Conservation (phyloP, 768 basidiomycete genomes). For the Ramaria sp. region DNA sequence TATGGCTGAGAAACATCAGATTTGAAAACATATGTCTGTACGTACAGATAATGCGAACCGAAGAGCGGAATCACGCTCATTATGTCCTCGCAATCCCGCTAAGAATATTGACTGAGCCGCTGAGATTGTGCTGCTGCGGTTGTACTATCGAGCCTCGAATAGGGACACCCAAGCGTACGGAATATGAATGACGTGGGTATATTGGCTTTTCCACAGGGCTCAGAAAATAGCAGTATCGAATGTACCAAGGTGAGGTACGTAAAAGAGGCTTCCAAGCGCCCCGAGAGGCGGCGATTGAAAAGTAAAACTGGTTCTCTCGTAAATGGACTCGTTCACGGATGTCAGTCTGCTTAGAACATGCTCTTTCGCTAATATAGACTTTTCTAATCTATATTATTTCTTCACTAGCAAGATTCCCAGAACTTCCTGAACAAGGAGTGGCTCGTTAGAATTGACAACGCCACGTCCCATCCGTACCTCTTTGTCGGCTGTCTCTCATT, state of each 20-base stretch:
- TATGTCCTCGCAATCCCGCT: neutral
- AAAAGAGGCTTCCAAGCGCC: too few species aligned
- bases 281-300: too few species aligned
- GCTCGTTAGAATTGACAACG: constrained; percentile 56
- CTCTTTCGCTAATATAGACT: neutral
- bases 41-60: neutral
- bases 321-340: neutral
- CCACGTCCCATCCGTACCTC: constrained; percentile 56
- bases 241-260: too few species aligned
- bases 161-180: neutral
- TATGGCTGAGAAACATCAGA: neutral
- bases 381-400: neutral
- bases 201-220: neutral
- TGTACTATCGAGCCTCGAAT: neutral
- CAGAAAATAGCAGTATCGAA: neutral
- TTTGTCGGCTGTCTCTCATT: constrained; percentile 36
- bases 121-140: neutral
- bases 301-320: neutral
- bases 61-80: neutral
- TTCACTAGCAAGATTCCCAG: constrained; percentile 44
- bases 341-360: neutral
- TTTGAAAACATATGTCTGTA: neutral
- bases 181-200: neutral
- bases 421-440: constrained; percentile 57
- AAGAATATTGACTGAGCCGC: neutral